phyloP scores from a whole-genome alignment of 768 basidiomycete genomes.

The Rhizopogon salebrosus region DNA sequence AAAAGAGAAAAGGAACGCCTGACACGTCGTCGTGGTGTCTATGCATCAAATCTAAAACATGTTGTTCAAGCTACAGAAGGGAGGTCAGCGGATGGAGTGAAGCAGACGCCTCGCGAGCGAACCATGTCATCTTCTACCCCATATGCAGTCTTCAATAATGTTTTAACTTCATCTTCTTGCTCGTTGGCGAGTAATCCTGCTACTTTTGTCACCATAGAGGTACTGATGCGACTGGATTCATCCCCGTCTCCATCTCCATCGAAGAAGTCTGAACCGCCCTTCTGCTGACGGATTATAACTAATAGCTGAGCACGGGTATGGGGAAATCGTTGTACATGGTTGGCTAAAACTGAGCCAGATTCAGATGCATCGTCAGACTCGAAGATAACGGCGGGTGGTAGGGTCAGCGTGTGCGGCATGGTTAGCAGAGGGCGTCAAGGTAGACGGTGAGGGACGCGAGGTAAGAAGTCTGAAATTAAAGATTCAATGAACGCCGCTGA shows the following conservation, averaged over 20 bases:
- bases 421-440: constrained; percentile 8
- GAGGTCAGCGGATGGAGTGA: constrained; percentile 12
- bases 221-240: constrained; percentile 49
- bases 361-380: constrained; percentile 17
- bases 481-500: constrained; percentile 14
- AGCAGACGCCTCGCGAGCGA: constrained; percentile 21
- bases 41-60: constrained; percentile 93
- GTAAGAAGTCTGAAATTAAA: constrained; percentile 4
- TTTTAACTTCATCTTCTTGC: constrained; percentile 83
- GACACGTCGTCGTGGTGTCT: constrained; percentile 84
- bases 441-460: background rate
- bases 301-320: constrained; percentile 81
- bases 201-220: constrained; percentile 63
- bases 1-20: constrained; percentile 76
- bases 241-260: constrained; percentile 54
- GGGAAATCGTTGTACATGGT: constrained; percentile 49
- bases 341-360: constrained; percentile 6
- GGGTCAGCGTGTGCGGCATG: constrained; percentile 22
- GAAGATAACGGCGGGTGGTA: constrained; percentile 13
- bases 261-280: constrained; percentile 45
- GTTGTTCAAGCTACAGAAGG: constrained; percentile 66
- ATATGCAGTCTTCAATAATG: constrained; percentile 63
- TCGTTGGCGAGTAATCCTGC: constrained; percentile 72
- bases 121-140: constrained; percentile 68
- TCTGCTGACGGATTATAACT: constrained; percentile 69